phyloP scores from a whole-genome alignment of 1,139 yeast species.

The Hemisphaericaspora xylanilytica region DNA sequence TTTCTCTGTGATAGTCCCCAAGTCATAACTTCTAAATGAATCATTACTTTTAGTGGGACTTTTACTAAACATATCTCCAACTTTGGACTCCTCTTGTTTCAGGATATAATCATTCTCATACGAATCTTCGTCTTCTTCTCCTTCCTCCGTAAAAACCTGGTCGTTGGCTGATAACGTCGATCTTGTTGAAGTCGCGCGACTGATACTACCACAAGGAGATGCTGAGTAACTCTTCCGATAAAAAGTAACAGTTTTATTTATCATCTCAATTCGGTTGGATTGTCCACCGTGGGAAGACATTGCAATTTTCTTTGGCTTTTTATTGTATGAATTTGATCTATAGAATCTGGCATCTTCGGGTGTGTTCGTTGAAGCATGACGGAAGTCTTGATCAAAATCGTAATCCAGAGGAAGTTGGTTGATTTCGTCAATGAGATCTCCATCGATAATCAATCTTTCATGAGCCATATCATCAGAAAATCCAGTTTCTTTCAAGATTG shows the following conservation, averaged over 20 bases:
- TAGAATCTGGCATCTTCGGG: slow-evolving; percentile 15
- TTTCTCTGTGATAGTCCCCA: slow-evolving; percentile 18
- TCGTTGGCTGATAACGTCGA: slow-evolving; percentile 5
- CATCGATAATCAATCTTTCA: slow-evolving; percentile 20
- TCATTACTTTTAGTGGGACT: background rate
- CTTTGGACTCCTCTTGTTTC: too few relatives aligned
- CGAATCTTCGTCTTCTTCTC: slow-evolving; percentile 14
- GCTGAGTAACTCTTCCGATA: slow-evolving; percentile 24
- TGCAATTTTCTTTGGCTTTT: slow-evolving; percentile 28
- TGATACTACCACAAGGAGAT: slow-evolving; percentile 17
- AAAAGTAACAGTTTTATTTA: slow-evolving; percentile 56
- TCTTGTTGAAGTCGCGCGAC: slow-evolving; percentile 31
- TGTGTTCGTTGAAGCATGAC: slow-evolving; percentile 18
- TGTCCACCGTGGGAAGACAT: slow-evolving; percentile 19
- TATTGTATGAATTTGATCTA: slow-evolving; percentile 36
- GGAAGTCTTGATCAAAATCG: slow-evolving; percentile 40
- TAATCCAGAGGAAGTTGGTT: slow-evolving; percentile 60
- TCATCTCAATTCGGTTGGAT: slow-evolving; percentile 49
- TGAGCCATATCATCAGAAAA: background rate
- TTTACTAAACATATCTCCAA: too few relatives aligned
- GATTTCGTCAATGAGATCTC: slow-evolving; percentile 50
- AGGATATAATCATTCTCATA: slow-evolving; percentile 2
- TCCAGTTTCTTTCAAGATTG: slow-evolving; percentile 2
- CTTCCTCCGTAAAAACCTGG: slow-evolving; percentile 17
- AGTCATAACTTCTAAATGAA: background rate